Percentiles rank a stretch among this genome's conserved stretches.
Conservation (phyloP, 1,284 basidiomycete genomes). For the Microstroma glucosiphilum region DNA sequence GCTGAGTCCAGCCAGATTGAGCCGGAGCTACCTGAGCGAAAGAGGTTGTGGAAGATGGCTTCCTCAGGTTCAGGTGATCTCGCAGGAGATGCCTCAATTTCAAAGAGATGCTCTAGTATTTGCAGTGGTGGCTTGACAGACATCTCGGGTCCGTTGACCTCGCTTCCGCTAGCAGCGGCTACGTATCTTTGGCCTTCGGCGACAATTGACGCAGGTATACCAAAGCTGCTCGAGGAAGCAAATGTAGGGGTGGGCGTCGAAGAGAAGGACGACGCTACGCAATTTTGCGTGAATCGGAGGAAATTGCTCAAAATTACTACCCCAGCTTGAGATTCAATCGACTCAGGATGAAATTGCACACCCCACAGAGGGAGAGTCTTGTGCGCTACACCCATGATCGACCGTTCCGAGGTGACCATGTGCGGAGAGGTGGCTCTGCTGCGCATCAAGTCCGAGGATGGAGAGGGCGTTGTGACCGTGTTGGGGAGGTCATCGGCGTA, state of each 20-base stretch:
- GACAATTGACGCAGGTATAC: background rate
- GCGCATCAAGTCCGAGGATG: slow-evolving; percentile 1
- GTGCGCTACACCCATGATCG: slow-evolving; percentile 44
- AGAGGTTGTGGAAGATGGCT: slow-evolving; percentile 8
- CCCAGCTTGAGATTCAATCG: slow-evolving; percentile 36
- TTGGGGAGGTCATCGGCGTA: slow-evolving; percentile 19
- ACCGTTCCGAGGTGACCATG: slow-evolving; percentile 8
- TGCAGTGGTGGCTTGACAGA: too few relatives aligned
- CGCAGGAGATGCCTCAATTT: background rate
- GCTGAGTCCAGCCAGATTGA: slow-evolving; percentile 26
- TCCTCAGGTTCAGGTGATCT: background rate
- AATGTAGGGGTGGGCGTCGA: background rate
- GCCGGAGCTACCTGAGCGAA: background rate
- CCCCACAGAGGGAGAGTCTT: slow-evolving; percentile 65
- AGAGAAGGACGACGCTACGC: background rate
- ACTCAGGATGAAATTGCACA: slow-evolving; percentile 87
- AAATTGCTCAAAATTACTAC: slow-evolving; percentile 38
- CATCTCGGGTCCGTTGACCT: background rate
- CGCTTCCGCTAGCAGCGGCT: background rate
- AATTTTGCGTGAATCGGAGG: slow-evolving; percentile 19
- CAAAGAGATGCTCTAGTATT: background rate
- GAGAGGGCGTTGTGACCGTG: background rate
- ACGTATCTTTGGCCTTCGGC: background rate
- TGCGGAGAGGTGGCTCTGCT: slow-evolving; percentile 17
- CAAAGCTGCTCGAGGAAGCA: background rate